Evolutionary conservation across 495 filamentous ascomycete genomes (phyloP), one percentile per base, ranked within the genome.

Genomic region (Echria macrotheca): DNA sequence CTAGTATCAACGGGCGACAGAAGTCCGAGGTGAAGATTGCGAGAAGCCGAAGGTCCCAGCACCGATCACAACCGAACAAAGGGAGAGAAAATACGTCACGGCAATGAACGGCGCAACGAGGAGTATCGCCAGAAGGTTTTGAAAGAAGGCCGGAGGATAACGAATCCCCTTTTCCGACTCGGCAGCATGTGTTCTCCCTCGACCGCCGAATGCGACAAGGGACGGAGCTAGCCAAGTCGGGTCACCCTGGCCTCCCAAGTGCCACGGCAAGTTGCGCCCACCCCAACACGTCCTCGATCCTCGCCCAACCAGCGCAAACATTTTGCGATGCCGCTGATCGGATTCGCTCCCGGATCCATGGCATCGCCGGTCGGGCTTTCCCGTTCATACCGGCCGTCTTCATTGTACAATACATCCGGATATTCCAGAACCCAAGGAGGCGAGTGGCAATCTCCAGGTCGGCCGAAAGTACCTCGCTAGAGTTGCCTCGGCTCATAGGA

Each of bases 151-250:
- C 9, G 28, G 14, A 24, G 21, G 14, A 21, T 3, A 26, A 15
- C 9, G 7, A 18, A n/a, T 37, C 46, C 19, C 35, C 23, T 48
- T 39, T 39, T 37, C 46, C 43, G 44, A 46, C 33, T 48, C 46
- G 46, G 46, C 25, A 39, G 46, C 46, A 48, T 48, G 46, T 48
- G 46, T 14, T 48, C 33, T 9, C 21, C 19, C 35, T 25, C 46
- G n/a, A 24, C 21, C 22, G 46, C 46, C 46, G 46, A 48, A 23
- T 40, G 46, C 35, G 22, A 48, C 46, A 33, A 48, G 36, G 33
- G 25, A 40, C 46, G 33, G 15, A 36, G 42, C 46, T 40, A 48
- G 23, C 33, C 46, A 35, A 44, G 15, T 14, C 22, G 42, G 25
- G 22, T 17, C 7, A 26, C 26, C 42, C 15, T 29, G 42, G 42